Evolutionary conservation across 2,329 filamentous ascomycete genomes (phyloP), one percentile per base, ranked within the genome.

Genomic region (Fusarium bulbicola): DNA sequence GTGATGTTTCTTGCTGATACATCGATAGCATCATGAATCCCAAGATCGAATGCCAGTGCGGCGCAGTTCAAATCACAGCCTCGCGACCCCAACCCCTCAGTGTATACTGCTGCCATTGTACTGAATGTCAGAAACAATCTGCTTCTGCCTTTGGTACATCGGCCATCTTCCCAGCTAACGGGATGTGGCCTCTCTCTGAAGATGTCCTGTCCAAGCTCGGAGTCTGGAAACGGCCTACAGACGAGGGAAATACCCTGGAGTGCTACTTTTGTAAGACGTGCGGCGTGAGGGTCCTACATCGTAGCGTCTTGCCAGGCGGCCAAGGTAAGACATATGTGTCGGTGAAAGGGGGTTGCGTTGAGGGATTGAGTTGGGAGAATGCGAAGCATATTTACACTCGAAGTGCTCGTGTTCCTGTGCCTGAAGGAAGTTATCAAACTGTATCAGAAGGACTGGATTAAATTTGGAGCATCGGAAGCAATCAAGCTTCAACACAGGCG

Each of bases 221-320:
- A 21, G 59, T 82, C 42, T 86, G 82, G 79, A 79, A 76, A 18
- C 82, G 84, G 26, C 74, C 76, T 26, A 82, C 82, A 10, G 82
- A 86, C 30, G 71, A 77, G 13, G 84, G 83, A 24, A 82, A 82
- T 45, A 83, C 79, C 18, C 80, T 84, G 71, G 81, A 85, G 69
- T 86, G 84, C 74, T 84, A 81, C 63, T 84, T 84, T 61, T 84
- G 82, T 71, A 79, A 79, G 26, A 75, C 69, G 6, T 86, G 85
- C 74, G 86, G 86, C 15, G 82, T 81, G n/a, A 82, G 86, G 18
- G 59, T 88, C n/a, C 75, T 87, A 32, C 86, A 88, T 68, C 82
- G 84, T 49, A 78, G 81, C 45, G 76, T 82, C 28, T 73, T 81
- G 12, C 68, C 78, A 3, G 81, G 85, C 63, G 85, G 85, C 6